Conservation (phyloP, 1,284 basidiomycete genomes). For the Naganishia sp. region DNA sequence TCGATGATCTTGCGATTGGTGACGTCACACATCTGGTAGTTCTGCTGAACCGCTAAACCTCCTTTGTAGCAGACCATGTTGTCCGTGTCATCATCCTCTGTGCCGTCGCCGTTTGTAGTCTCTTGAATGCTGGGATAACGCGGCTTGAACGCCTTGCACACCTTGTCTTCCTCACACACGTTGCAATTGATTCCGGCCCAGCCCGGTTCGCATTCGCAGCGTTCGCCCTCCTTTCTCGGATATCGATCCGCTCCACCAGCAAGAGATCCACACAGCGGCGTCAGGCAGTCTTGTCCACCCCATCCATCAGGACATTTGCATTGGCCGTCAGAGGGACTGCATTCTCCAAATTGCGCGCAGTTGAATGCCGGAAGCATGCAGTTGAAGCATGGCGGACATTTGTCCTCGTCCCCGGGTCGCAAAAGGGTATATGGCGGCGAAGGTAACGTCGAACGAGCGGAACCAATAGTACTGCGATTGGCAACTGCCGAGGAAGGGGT, state of each 20-base stretch:
- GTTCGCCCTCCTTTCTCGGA: constrained; percentile 70
- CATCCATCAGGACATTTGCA: constrained; percentile 88
- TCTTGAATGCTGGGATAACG: constrained; percentile 43
- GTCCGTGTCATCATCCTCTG: constrained; percentile 56
- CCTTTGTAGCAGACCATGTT: constrained; percentile 94
- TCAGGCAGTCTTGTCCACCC: constrained; percentile 84
- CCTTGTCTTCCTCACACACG: constrained; percentile 78
- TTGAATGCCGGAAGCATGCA: constrained; percentile 78
- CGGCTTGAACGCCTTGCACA: constrained; percentile 75
- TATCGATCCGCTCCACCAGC: constrained; percentile 82
- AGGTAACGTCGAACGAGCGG: background rate
- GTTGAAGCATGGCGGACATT: constrained; percentile 71
- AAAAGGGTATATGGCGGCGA: constrained; percentile 5
- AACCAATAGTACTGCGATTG: constrained; percentile 8
- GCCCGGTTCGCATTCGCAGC: constrained; percentile 87
- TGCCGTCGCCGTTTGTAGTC: constrained; percentile 41
- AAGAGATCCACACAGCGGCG: constrained; percentile 84
- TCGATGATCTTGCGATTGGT: constrained; percentile 90
- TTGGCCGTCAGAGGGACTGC: constrained; percentile 83
- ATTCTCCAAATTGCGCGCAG: constrained; percentile 81
- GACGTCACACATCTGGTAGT: constrained; percentile 97
- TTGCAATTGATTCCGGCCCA: constrained; percentile 98
- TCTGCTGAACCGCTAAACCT: constrained; percentile 84
- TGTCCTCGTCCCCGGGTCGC: constrained; percentile 31
- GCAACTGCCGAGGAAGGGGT: background rate